A percentile compares a stretch with the other conserved stretches of the same genome.
These are phyloP conservation scores for Xylaria intraflava DNA, from an alignment of 495 filamentous ascomycete genomes.

Conservation along the genomic window DNA sequence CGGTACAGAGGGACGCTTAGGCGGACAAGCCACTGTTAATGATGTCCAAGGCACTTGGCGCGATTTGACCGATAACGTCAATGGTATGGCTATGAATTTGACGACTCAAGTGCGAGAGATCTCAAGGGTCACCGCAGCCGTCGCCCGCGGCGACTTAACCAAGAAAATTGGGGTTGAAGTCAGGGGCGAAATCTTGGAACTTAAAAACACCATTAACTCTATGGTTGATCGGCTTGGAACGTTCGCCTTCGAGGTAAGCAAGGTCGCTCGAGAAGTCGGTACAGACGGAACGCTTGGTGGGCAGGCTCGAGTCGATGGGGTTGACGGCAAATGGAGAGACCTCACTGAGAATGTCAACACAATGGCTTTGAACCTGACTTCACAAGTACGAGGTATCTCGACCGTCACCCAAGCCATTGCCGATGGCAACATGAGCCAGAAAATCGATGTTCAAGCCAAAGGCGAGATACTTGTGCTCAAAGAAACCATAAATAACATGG, in stretches of 20 bases:
- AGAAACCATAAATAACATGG: conserved; percentile 99
- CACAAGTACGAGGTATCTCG: conserved; percentile 83
- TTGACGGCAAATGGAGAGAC: conserved; percentile 99
- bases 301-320: conserved; percentile 93
- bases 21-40: conserved; percentile 93
- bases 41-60: conserved; percentile 98
- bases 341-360: conserved; percentile 92
- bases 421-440: conserved; percentile 84
- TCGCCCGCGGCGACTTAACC: conserved; percentile 88
- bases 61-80: conserved; percentile 95
- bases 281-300: conserved; percentile 95
- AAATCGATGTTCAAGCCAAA: conserved; percentile 92
- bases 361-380: conserved; percentile 94
- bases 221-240: conserved; percentile 98
- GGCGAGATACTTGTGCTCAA: conserved; percentile 92
- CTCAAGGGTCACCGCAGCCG: conserved; percentile 94
- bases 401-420: conserved; percentile 97
- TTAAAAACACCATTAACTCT: conserved; percentile 98
- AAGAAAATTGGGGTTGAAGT: conserved; percentile 96
- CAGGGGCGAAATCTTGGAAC: conserved; percentile 86
- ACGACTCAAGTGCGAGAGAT: conserved; percentile 98
- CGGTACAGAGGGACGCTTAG: conserved; percentile 90
- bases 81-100: conserved; percentile 97
- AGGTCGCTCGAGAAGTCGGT: conserved; percentile 95
- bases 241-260: conserved; percentile 97